Percentiles rank a stretch among this genome's conserved stretches.
phyloP scores from a whole-genome alignment of 1,284 basidiomycete genomes.

The Stygiomarasmius scandens region DNA sequence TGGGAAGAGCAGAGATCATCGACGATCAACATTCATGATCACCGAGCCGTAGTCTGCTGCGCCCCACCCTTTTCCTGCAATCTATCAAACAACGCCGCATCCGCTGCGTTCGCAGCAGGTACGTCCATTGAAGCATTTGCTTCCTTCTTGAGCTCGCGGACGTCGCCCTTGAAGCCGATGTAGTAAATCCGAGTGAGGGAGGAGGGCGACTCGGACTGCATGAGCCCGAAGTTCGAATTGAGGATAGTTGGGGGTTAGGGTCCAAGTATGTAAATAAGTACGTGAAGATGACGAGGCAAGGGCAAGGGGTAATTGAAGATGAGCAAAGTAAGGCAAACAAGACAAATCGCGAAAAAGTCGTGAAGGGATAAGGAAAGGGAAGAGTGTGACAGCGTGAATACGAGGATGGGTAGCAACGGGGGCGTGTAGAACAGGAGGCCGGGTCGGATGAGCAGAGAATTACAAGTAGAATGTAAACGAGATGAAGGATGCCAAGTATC shows the following conservation, averaged over 20 bases:
- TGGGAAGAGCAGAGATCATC: no score
- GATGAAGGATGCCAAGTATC: neutral
- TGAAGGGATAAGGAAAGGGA: no score
- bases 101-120: slow-evolving; percentile 70
- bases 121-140: slow-evolving; percentile 65
- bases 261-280: no score
- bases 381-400: neutral
- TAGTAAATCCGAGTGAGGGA: slow-evolving; percentile 62
- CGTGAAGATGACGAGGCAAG: no score
- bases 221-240: no score
- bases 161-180: slow-evolving; percentile 81
- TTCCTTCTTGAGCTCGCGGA: slow-evolving; percentile 57
- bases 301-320: no score
- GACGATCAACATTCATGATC: no score
- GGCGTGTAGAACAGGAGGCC: neutral
- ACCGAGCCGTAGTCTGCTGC: slow-evolving; percentile 54
- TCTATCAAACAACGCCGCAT: slow-evolving; percentile 65
- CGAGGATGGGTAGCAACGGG: neutral
- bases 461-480: neutral
- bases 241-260: no score
- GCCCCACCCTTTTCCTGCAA: slow-evolving; percentile 58
- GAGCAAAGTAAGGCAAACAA: neutral
- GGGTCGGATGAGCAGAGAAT: neutral
- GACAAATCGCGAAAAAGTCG: neutral
- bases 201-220: neutral